A percentile compares a stretch with the other conserved stretches of the same genome.
Conservation (phyloP, 2,329 filamentous ascomycete genomes). For the Pestalotiopsis sp. region DNA sequence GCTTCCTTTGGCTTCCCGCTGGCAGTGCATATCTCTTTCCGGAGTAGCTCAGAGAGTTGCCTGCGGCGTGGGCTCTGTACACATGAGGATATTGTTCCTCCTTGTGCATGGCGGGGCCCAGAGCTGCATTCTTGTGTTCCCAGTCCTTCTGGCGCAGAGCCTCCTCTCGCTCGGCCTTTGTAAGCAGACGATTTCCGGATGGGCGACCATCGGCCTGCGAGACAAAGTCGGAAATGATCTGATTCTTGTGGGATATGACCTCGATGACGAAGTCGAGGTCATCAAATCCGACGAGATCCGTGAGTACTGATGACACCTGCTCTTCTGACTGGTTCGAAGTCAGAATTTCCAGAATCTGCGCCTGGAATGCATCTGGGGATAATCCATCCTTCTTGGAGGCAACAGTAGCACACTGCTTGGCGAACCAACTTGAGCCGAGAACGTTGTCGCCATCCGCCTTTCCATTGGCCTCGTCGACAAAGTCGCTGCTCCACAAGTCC, state of each 20-base stretch:
- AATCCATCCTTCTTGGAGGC: constrained; percentile 68
- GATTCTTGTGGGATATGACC: constrained; percentile 75
- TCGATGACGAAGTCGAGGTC: constrained; percentile 93
- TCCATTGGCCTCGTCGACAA: constrained; percentile 50
- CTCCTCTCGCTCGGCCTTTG: constrained; percentile 76
- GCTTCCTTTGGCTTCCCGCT: constrained; percentile 69
- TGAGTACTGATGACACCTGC: constrained; percentile 87
- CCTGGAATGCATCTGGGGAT: constrained; percentile 69
- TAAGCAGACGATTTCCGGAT: constrained; percentile 61
- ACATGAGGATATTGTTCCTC: constrained; percentile 90
- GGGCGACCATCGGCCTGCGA: constrained; percentile 37
- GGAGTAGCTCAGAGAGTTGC: constrained; percentile 79
- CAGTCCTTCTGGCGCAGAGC: constrained; percentile 75
- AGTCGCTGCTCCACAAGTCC: constrained; percentile 66
- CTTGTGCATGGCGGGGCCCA: constrained; percentile 72
- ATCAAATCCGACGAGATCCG: constrained; percentile 89
- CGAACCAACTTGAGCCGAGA: constrained; percentile 68
- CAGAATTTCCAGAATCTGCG: constrained; percentile 77
- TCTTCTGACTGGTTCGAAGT: constrained; percentile 72
- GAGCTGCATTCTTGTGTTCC: constrained; percentile 76
- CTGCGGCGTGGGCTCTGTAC: constrained; percentile 80
- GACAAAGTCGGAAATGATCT: constrained; percentile 58
- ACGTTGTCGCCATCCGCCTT: constrained; percentile 40
- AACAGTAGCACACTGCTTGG: constrained; percentile 67
- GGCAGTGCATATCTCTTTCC: constrained; percentile 86